Conservation (phyloP, 192 early-diverging fungal genomes). For the Kappamyces sp. region DNA sequence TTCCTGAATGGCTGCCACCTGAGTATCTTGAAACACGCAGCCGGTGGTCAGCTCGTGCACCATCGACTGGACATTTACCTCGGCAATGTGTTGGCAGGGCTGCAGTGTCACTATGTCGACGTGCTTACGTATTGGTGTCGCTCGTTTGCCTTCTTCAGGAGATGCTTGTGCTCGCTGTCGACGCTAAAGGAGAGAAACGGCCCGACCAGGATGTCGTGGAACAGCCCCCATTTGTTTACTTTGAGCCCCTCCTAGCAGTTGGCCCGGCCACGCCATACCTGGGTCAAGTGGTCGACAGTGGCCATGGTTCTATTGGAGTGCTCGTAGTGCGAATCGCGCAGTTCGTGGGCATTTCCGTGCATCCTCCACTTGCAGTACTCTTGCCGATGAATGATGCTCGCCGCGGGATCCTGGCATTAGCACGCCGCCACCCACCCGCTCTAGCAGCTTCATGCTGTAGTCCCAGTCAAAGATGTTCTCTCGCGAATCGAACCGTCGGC, state of each 20-base stretch:
- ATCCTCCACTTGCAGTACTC: constrained; percentile 40
- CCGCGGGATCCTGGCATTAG: constrained; percentile 10
- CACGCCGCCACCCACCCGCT: constrained; percentile 18
- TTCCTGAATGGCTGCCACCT: background rate
- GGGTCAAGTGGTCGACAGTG: constrained; percentile 36
- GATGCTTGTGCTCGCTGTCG: constrained; percentile 38
- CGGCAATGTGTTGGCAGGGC: constrained; percentile 18
- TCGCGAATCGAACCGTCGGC: constrained; percentile 39
- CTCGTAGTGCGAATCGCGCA: constrained; percentile 28
- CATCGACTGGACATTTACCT: constrained; percentile 22
- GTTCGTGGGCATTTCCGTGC: constrained; percentile 37
- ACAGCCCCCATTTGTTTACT: constrained; percentile 51
- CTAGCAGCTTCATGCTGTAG: constrained; percentile 52
- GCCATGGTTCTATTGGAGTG: constrained; percentile 43
- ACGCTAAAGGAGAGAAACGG: constrained; percentile 48
- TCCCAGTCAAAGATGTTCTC: constrained; percentile 57
- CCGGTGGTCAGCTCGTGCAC: constrained; percentile 19
- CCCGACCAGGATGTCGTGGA: constrained; percentile 46
- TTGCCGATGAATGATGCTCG: constrained; percentile 28
- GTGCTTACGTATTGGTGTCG: constrained; percentile 23
- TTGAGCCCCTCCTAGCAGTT: constrained; percentile 17
- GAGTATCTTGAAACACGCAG: too few species aligned
- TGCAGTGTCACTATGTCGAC: background rate
- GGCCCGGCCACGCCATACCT: constrained; percentile 12
- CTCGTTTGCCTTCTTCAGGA: constrained; percentile 43